phyloP scores from a whole-genome alignment of 805 yeast genomes.

The Wickerhamia fluorescens region DNA sequence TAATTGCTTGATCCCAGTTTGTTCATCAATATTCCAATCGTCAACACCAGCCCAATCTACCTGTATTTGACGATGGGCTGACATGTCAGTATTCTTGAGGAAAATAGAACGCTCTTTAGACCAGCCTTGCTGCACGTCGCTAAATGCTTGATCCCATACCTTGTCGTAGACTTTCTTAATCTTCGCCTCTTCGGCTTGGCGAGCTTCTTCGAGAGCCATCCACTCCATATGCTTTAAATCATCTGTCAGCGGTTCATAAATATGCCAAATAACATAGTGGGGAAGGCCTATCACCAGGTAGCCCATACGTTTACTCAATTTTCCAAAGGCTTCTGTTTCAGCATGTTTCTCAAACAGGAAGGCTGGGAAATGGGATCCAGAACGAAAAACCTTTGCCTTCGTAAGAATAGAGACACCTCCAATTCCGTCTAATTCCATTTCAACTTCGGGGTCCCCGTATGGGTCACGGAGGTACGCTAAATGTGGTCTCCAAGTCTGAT shows the following conservation, averaged over 20 bases:
- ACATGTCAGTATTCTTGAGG: constrained; percentile 69
- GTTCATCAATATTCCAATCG: constrained; percentile 26
- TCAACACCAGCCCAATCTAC: constrained; percentile 72
- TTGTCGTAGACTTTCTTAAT: constrained; percentile 59
- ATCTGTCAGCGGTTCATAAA: constrained; percentile 91
- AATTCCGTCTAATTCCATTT: constrained; percentile 90
- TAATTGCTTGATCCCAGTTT: constrained; percentile 24
- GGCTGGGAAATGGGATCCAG: constrained; percentile 94
- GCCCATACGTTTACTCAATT: constrained; percentile 80
- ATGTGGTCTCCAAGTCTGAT: constrained; percentile 97
- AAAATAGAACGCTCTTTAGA: constrained; percentile 58
- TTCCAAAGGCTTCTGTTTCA: constrained; percentile 96
- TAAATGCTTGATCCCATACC: constrained; percentile 74
- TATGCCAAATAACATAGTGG: constrained; percentile 42
- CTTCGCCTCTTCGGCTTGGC: constrained; percentile 56
- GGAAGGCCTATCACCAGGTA: constrained; percentile 84
- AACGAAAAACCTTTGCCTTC: constrained; percentile 77
- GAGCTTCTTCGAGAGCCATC: constrained; percentile 76
- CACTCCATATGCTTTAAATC: constrained; percentile 83
- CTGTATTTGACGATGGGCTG: constrained; percentile 37
- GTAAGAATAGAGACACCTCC: constrained; percentile 95
- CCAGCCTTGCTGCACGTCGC: constrained; percentile 72
- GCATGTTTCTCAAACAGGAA: constrained; percentile 95
- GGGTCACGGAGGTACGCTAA: constrained; percentile 92
- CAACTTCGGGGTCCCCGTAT: constrained; percentile 88